Conservation (phyloP, 306 rosid species). For the Phaseolus lunatus region DNA sequence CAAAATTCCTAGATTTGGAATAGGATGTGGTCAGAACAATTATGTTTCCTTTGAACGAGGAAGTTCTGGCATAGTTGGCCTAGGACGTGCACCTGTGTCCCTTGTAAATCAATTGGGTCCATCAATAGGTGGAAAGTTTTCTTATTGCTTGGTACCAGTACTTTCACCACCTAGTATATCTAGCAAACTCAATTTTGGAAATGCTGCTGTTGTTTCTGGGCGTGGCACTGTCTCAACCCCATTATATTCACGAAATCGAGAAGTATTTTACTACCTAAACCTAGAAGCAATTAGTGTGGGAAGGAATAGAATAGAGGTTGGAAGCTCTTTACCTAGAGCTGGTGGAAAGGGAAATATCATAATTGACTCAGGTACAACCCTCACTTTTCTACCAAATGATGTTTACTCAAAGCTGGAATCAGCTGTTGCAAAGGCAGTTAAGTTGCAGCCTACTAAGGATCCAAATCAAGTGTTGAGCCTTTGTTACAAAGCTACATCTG, state of each 20-base stretch:
- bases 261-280: neutral
- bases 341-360: slow-evolving; percentile 32
- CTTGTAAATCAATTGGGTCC: slow-evolving; percentile 18
- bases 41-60: slow-evolving; percentile 43
- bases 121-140: neutral
- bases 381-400: slow-evolving; percentile 36
- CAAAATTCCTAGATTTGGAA: neutral
- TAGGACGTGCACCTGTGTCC: slow-evolving; percentile 53
- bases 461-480: slow-evolving; percentile 4
- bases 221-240: slow-evolving; percentile 32
- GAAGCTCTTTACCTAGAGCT: neutral
- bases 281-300: neutral
- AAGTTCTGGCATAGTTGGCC: slow-evolving; percentile 67
- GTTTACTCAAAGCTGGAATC: slow-evolving; percentile 40
- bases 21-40: neutral
- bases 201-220: slow-evolving; percentile 38
- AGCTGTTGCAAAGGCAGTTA: slow-evolving; percentile 3
- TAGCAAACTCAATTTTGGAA: slow-evolving; percentile 37
- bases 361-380: slow-evolving; percentile 53
- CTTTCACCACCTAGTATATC: neutral
- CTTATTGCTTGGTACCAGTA: neutral
- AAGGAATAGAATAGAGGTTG: neutral
- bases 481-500: slow-evolving; percentile 35
- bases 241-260: too few relatives aligned
- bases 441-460: neutral